Conservation (phyloP, 768 basidiomycete genomes). For the Lactifluus volemus region DNA sequence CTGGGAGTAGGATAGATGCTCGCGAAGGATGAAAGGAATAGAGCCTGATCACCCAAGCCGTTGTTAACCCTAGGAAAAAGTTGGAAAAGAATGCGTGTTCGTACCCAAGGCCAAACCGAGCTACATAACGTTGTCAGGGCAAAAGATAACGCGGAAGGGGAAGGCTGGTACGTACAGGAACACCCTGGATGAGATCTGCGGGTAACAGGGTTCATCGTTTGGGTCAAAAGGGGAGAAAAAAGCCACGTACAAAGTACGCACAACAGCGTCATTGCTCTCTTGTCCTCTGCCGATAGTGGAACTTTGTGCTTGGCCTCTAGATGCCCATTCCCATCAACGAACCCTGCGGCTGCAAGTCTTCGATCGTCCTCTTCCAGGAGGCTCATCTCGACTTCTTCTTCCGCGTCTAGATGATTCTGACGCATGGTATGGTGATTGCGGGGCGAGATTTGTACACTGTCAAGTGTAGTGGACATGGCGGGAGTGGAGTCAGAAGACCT, state of each 20-base stretch:
- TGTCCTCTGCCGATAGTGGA: slow-evolving; percentile 28
- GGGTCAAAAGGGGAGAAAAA: neutral
- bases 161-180: slow-evolving; percentile 55
- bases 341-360: slow-evolving; percentile 6
- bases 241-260: slow-evolving; percentile 37
- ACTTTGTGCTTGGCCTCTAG: neutral
- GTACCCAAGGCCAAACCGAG: slow-evolving; percentile 82
- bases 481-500: neutral
- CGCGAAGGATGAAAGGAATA: slow-evolving; percentile 90
- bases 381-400: slow-evolving; percentile 22
- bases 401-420: neutral
- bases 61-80: neutral
- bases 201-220: neutral
- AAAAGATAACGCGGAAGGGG: slow-evolving; percentile 12
- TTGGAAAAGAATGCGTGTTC: slow-evolving; percentile 14
- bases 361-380: slow-evolving; percentile 18
- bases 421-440: slow-evolving; percentile 5
- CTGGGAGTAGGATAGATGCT: slow-evolving; percentile 95
- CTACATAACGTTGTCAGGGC: slow-evolving; percentile 29
- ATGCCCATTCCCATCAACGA: slow-evolving; percentile 15
- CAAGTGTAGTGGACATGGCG: slow-evolving; percentile 2
- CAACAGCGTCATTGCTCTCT: slow-evolving; percentile 37
- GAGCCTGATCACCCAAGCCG: slow-evolving; percentile 48
- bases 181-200: slow-evolving; percentile 58
- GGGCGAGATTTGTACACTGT: slow-evolving; percentile 13